A percentile compares a stretch with the other conserved stretches of the same genome.
These are phyloP conservation scores for Syzygium malaccense DNA, from an alignment of 441 rosid genomes.

Conservation along the genomic window DNA sequence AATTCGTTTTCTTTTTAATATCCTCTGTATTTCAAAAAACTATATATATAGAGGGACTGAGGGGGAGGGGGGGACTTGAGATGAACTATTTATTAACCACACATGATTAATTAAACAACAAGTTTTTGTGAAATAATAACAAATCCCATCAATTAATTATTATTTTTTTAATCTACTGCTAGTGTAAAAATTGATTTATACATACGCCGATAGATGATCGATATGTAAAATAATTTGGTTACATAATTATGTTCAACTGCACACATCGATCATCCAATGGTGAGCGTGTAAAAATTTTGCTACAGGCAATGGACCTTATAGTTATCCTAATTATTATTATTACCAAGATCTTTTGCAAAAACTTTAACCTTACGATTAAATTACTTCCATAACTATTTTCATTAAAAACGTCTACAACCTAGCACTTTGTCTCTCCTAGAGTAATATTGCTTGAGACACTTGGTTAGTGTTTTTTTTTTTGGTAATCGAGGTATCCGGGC, in stretches of 20 bases:
- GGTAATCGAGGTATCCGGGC: too few species aligned
- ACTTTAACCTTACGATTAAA: not conserved
- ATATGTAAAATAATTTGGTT: not conserved
- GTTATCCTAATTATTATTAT: not conserved
- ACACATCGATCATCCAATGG: not conserved
- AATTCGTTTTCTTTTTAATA: fast-evolving
- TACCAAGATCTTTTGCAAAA: not conserved
- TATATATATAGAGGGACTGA: not conserved
- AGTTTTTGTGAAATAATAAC: not conserved
- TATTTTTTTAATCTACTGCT: not conserved
- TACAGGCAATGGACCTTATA: not conserved
- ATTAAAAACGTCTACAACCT: not conserved
- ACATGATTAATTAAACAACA: not conserved
- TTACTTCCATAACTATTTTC: not conserved
- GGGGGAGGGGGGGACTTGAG: not conserved
- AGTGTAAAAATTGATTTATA: not conserved
- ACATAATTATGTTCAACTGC: not conserved
- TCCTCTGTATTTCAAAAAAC: fast-evolving
- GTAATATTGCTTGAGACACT: not conserved
- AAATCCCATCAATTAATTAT: not conserved
- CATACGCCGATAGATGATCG: not conserved
- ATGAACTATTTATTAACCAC: not conserved
- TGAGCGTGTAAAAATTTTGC: not conserved
- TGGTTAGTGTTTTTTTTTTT: not conserved
- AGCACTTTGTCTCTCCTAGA: not conserved